phyloP scores from a whole-genome alignment of 169 alveolate genomes.

The Sarcocystis neurona region DNA sequence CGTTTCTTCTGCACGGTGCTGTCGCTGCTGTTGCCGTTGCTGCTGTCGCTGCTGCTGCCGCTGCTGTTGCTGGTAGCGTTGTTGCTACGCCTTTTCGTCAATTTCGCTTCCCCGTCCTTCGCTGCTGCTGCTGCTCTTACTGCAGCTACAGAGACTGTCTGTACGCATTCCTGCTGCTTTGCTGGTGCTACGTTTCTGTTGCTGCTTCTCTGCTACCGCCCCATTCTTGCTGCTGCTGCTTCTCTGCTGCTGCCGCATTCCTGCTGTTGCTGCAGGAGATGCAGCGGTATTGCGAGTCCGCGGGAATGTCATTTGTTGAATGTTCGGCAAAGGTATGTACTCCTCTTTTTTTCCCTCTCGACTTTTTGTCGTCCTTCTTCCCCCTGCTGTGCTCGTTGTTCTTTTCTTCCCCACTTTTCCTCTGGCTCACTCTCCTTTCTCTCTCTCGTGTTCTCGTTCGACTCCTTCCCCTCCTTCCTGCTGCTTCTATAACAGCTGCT shows the following conservation, averaged over 20 bases:
- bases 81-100: neutral
- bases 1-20: neutral
- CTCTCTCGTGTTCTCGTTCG: no score
- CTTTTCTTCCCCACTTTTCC: neutral
- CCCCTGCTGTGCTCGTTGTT: no score
- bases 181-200: neutral
- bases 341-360: neutral
- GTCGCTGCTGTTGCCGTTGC: neutral
- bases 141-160: no score
- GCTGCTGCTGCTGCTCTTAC: conserved; percentile 9
- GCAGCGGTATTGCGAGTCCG: conserved; percentile 17
- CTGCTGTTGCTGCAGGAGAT: neutral
- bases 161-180: no score
- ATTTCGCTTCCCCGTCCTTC: neutral
- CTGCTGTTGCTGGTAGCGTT: neutral
- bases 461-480: no score
- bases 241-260: neutral
- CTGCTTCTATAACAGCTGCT: no score
- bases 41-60: neutral
- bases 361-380: no score
- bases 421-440: neutral
- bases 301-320: conserved; percentile 11
- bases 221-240: neutral
- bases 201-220: neutral
- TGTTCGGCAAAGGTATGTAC: conserved; percentile 24